Conservation (phyloP, 2,329 filamentous ascomycete species). For the Cercospora sp. region DNA sequence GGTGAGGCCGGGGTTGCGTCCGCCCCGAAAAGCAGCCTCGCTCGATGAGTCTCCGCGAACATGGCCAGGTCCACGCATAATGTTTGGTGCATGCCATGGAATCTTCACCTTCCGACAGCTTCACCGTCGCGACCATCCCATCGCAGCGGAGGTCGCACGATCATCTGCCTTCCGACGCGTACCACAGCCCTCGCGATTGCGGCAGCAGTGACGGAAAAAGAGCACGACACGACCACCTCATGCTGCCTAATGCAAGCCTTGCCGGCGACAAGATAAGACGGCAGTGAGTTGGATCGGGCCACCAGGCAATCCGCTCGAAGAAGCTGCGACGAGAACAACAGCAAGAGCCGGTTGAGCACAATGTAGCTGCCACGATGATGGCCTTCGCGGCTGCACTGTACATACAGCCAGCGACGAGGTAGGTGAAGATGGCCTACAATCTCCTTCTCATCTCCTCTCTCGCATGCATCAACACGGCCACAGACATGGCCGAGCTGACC, state of each 20-base stretch:
- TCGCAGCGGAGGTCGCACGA: too few relatives aligned
- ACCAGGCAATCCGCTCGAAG: not conserved
- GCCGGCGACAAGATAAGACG: not conserved
- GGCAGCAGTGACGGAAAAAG: not conserved
- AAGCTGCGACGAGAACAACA: not conserved
- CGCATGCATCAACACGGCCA: not conserved
- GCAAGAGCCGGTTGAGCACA: not conserved
- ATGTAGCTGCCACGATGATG: not conserved
- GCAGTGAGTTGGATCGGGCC: too few relatives aligned
- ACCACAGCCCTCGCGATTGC: not conserved
- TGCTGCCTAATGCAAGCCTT: not conserved
- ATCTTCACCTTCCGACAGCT: not conserved
- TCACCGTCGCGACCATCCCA: not conserved
- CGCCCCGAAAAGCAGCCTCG: not conserved
- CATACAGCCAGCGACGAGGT: not conserved
- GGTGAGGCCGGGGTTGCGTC: not conserved
- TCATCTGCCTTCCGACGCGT: not conserved
- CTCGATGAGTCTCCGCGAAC: not conserved
- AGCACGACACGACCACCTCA: too few relatives aligned
- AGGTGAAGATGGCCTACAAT: not conserved
- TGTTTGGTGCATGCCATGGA: not conserved
- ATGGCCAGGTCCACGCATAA: not conserved
- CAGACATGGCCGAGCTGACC: constrained; percentile 6
- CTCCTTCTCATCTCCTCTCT: not conserved
- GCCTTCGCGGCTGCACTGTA: not conserved